Percentiles rank a stretch among this genome's conserved stretches.
Evolutionary conservation across 495 filamentous ascomycete species (phyloP).

Genomic region (Oidiodendron maius): DNA sequence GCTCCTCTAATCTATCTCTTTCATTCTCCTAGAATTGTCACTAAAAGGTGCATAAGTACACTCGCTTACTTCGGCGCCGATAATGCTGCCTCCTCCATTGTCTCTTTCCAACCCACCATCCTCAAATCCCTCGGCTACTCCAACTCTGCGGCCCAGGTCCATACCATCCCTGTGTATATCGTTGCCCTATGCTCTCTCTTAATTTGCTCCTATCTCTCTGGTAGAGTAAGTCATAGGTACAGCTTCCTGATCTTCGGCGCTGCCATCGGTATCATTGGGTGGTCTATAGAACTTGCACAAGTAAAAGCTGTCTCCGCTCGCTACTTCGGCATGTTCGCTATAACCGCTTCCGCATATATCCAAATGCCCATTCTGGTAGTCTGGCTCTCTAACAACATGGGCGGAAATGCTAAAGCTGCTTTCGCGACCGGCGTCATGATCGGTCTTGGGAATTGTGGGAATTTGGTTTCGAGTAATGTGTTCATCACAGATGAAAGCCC

Average conservation of each 20-base stretch:
- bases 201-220: slow-evolving; percentile 31
- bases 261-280: slow-evolving; percentile 37
- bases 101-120: slow-evolving; percentile 50
- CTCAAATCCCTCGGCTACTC: slow-evolving; percentile 49
- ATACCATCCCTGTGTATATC: slow-evolving; percentile 51
- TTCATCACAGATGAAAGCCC: too few species aligned
- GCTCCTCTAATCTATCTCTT: too few species aligned
- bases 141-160: slow-evolving; percentile 48
- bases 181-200: too few species aligned
- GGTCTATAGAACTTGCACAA: slow-evolving; percentile 35
- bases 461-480: too few species aligned
- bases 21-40: too few species aligned
- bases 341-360: slow-evolving; percentile 20
- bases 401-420: slow-evolving; percentile 55
- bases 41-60: slow-evolving; percentile 16
- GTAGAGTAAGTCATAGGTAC: slow-evolving; percentile 33
- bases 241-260: slow-evolving; percentile 40
- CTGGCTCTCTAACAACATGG: slow-evolving; percentile 28
- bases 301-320: slow-evolving; percentile 14
- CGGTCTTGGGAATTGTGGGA: slow-evolving; percentile 19
- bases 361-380: slow-evolving; percentile 23
- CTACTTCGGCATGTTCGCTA: slow-evolving; percentile 25
- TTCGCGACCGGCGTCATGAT: slow-evolving; percentile 36
- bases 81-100: slow-evolving; percentile 42
- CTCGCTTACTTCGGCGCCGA: slow-evolving; percentile 46